A percentile compares a stretch with the other conserved stretches of the same genome.
Conservation (phyloP, 2,329 filamentous ascomycete genomes). For the Albophoma yamanashiensis region DNA sequence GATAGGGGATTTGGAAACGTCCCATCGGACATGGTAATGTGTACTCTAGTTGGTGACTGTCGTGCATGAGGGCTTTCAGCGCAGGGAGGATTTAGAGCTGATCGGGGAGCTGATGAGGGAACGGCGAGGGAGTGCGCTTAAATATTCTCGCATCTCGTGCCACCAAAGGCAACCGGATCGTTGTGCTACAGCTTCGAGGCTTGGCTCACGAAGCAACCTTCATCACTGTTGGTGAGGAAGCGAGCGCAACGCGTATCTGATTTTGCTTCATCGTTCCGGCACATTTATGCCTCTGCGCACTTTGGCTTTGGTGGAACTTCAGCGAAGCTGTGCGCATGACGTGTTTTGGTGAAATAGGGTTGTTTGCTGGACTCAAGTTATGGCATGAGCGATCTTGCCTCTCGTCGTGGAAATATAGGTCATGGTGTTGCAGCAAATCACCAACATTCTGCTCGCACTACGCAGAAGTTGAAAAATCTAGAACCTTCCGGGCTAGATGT, state of each 20-base stretch:
- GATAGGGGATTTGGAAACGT: not conserved
- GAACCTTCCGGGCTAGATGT: not conserved
- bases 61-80: not conserved
- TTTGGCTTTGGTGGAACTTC: not conserved
- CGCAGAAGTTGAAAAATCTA: not conserved
- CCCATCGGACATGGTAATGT: not conserved
- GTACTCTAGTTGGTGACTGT: no score
- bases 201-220: not conserved
- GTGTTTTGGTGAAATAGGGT: not conserved
- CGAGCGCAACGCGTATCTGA: not conserved
- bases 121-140: not conserved
- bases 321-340: not conserved
- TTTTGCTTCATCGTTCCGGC: not conserved
- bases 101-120: not conserved
- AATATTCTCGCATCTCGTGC: not conserved
- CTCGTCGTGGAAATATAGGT: not conserved
- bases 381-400: not conserved
- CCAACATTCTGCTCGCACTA: not conserved
- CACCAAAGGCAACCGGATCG: not conserved
- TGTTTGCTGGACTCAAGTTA: not conserved
- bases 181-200: not conserved
- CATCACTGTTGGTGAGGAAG: not conserved
- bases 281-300: not conserved
- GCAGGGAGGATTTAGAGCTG: not conserved
- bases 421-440: not conserved